Base-by-base conservation (phyloP, 2,329 filamentous ascomycete genomes). In the Nigrospora sphaerica region DNA sequence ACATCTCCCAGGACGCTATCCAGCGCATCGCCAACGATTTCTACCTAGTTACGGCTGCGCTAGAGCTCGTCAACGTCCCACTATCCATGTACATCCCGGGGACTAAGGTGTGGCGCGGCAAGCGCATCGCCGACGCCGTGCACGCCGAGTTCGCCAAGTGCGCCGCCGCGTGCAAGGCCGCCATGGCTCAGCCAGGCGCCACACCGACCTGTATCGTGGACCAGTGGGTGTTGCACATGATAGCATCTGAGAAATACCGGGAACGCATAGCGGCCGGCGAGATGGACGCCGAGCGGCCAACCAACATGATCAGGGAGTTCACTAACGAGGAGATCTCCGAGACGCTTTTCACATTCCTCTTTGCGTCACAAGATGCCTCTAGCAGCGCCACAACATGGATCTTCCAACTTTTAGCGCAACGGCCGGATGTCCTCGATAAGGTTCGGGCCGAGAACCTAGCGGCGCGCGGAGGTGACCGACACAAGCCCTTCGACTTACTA, bases 1-100 rank as follows among this genome's bases (percentile, higher is more conserved):
- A 90, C 69, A 88, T 89, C 64, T 80, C 79, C 10, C 78, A 88
- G 38, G 78, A 81, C 49, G 76, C 79, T 5, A 78, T 91, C 47
- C 83, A 86, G 70, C 83, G 77, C 62, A 86, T 91, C 48, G 83
- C 86, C 16, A 81, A 89, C 58, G 86, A 91, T 64, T 91, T 86
- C 64, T 90, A 88, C 64, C 73, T 82, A 49, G 85, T 86, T 56
- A 91, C 86, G 5, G 86, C 82, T 18, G 86, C 87, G 1, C 75
- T 91, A 38, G 86, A 91, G 63, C 75, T 91, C 18, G 86, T 91
- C 69, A 90, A 90, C 66, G 81, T 90, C 57, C 86, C 86, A 4
- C 47, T 73, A 0, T 71, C 69, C 1, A 80, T 90, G 58, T 87
- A 89, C 55, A 64, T 91, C 13, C 86, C 86, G 1, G 88, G 77